Evolutionary conservation across 2,329 filamentous ascomycete genomes (phyloP).

Genomic region (Microdochium paspali): DNA sequence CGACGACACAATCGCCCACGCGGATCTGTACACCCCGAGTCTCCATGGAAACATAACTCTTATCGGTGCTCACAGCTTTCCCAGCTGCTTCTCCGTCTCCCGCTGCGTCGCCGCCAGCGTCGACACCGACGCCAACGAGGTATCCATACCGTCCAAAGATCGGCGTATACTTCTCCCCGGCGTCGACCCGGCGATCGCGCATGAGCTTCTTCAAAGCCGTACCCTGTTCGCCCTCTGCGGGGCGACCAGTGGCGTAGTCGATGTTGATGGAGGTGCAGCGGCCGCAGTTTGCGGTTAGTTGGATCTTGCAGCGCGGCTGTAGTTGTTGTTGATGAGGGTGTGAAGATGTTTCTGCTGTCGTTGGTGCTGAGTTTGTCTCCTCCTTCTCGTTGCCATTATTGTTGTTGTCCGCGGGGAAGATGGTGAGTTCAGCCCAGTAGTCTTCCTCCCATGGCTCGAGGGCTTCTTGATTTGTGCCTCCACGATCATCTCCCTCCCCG

Average conservation of each 20-base stretch:
- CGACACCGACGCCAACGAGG: conserved; percentile 21
- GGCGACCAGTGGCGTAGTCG: conserved; percentile 56
- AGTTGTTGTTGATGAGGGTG: neutral
- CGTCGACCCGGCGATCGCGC: conserved; percentile 60
- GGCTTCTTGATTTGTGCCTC: neutral
- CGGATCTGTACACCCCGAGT: conserved; percentile 20
- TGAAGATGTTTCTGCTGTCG: too few relatives aligned
- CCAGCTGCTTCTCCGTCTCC: conserved; percentile 29
- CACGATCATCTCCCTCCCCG: too few relatives aligned
- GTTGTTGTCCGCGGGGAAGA: neutral
- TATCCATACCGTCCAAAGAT: conserved; percentile 69
- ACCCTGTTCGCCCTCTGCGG: conserved; percentile 46
- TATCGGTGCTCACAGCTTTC: conserved; percentile 13
- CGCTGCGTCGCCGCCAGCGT: conserved; percentile 21
- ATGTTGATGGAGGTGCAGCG: conserved; percentile 64
- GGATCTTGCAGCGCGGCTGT: conserved; percentile 21
- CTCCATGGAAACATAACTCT: neutral
- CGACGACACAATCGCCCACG: conserved; percentile 46
- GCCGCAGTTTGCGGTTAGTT: conserved; percentile 60
- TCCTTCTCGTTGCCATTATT: neutral
- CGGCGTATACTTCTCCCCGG: conserved; percentile 57
- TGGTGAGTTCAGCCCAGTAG: conserved; percentile 54
- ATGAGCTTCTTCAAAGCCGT: conserved; percentile 60
- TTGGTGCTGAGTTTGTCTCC: neutral
- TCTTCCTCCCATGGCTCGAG: conserved; percentile 55